Evolutionary conservation across 176 grass and related monocot species (phyloP).

Genomic region (Tuctoria greenei): DNA sequence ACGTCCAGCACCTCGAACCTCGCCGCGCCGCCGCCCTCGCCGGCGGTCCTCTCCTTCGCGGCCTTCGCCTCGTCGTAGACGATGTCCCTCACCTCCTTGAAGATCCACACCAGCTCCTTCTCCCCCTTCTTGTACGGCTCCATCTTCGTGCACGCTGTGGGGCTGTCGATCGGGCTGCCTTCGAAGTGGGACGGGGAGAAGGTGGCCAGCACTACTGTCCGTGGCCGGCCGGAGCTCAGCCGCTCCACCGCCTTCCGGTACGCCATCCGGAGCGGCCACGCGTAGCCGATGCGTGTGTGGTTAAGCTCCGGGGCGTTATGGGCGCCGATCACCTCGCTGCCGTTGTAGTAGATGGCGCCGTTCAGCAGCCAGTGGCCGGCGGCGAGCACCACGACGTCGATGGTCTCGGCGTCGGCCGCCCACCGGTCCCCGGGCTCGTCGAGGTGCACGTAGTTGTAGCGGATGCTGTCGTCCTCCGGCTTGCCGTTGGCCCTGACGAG

Average conservation of each 20-base stretch:
- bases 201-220: conserved; percentile 45
- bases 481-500: conserved; percentile 25
- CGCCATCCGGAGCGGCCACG: conserved; percentile 46
- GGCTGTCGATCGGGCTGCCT: conserved; percentile 33
- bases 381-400: conserved; percentile 49
- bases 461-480: not conserved
- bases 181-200: conserved; percentile 74
- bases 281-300: conserved; percentile 57
- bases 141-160: conserved; percentile 46
- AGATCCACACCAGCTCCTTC: conserved; percentile 42
- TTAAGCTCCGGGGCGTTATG: conserved; percentile 34
- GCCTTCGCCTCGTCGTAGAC: conserved; percentile 45
- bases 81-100: conserved; percentile 47
- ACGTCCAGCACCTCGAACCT: conserved; percentile 70
- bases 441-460: conserved; percentile 31
- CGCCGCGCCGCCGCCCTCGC: not conserved
- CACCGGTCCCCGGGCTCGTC: conserved; percentile 33
- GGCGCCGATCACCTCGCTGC: conserved; percentile 44
- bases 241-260: conserved; percentile 17
- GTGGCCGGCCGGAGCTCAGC: not conserved
- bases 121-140: conserved; percentile 56
- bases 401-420: conserved; percentile 34
- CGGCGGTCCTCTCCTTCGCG: not conserved
- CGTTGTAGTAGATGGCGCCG: conserved; percentile 47
- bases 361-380: conserved; percentile 63